A percentile compares a stretch with the other conserved stretches of the same genome.
These are phyloP conservation scores for Carex kokanica DNA, from an alignment of 176 grass and related monocot species.

Conservation along the genomic window DNA sequence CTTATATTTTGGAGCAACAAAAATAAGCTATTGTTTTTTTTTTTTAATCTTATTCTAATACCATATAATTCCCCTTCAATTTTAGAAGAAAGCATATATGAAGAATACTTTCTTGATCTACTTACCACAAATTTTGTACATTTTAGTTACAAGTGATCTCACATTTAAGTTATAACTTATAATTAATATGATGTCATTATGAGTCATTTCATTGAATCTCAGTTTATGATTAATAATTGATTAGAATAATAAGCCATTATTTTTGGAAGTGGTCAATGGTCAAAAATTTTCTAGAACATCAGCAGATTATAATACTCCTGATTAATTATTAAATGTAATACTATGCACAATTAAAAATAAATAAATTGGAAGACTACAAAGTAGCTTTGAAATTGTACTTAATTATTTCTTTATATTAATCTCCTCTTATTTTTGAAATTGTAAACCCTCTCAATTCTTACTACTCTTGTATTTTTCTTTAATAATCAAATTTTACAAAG, in stretches of 20 bases:
- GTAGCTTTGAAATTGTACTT: too few relatives aligned
- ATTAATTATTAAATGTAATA: not conserved
- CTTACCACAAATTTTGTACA: not conserved
- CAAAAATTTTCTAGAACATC: not conserved
- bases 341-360: not conserved
- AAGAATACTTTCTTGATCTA: not conserved
- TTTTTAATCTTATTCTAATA: not conserved
- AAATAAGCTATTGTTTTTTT: too few relatives aligned
- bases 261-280: not conserved
- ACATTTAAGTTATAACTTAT: not conserved
- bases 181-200: not conserved
- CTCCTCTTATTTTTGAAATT: not conserved
- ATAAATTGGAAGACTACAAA: not conserved
- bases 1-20: too few relatives aligned
- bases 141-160: not conserved
- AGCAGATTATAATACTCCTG: not conserved
- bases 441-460: too few relatives aligned
- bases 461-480: too few relatives aligned
- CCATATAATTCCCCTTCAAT: not conserved
- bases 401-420: not conserved
- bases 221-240: not conserved
- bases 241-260: not conserved
- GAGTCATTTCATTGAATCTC: not conserved
- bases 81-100: not conserved
- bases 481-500: too few relatives aligned